phyloP scores from a whole-genome alignment of 83 land plant genomes.

The Thuja plicata region DNA sequence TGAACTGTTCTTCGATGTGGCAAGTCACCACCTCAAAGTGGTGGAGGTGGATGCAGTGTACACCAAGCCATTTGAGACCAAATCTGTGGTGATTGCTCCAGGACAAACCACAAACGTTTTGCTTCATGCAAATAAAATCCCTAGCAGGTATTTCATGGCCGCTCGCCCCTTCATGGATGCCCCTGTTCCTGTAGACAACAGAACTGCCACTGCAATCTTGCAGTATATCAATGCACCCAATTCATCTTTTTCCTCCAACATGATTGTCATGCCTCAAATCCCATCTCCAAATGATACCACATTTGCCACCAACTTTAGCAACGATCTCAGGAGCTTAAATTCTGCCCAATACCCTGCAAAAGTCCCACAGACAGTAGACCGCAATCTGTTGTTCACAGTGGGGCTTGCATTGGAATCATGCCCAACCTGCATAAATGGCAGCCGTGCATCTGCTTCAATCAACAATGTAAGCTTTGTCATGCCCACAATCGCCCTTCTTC shows the following conservation, averaged over 20 bases:
- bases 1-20: constrained; percentile 60
- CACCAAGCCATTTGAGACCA: constrained; percentile 50
- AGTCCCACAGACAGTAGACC: constrained; percentile 53
- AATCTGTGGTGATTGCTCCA: constrained; percentile 55
- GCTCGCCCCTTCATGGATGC: constrained; percentile 44
- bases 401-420: constrained; percentile 47
- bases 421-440: constrained; percentile 33
- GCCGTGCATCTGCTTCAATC: constrained; percentile 40
- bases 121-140: constrained; percentile 32
- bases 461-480: constrained; percentile 65
- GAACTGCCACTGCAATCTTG: constrained; percentile 46
- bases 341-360: constrained; percentile 37
- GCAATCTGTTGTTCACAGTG: constrained; percentile 52
- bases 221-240: constrained; percentile 37
- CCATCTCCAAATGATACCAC: constrained; percentile 49
- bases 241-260: background rate
- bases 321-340: constrained; percentile 41
- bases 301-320: constrained; percentile 31
- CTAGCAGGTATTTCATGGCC: constrained; percentile 60
- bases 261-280: constrained; percentile 25
- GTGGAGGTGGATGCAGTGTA: constrained; percentile 74
- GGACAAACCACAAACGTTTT: constrained; percentile 75
- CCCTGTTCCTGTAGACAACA: constrained; percentile 44
- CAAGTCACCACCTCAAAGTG: constrained; percentile 67
- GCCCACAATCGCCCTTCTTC: constrained; percentile 48